Conservation (phyloP, 345 rosid genomes). For the Aurinia saxatilis region DNA sequence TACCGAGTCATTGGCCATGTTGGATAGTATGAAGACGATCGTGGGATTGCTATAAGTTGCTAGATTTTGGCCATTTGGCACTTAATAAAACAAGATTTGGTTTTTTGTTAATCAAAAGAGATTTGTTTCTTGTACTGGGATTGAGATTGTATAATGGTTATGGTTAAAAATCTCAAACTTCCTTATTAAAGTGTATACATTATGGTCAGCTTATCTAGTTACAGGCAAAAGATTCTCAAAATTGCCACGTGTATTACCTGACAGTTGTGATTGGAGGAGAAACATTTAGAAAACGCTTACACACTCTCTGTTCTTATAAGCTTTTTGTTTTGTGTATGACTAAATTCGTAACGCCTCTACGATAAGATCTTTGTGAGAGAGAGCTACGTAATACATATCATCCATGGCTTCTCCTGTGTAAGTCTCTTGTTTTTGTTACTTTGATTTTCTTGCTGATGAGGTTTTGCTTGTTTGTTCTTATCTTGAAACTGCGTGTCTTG, state of each 20-base stretch:
- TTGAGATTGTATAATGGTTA: neutral
- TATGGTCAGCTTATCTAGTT: neutral
- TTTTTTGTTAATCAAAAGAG: neutral
- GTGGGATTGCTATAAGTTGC: neutral
- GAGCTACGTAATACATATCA: neutral
- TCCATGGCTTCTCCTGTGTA: slow-evolving; percentile 15
- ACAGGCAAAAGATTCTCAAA: neutral
- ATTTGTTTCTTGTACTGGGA: neutral
- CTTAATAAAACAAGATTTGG: neutral
- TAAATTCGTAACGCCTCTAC: neutral
- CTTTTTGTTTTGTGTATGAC: neutral
- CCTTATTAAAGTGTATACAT: neutral
- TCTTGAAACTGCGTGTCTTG: neutral
- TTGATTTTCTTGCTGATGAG: neutral
- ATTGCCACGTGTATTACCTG: neutral
- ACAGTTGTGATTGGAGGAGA: neutral
- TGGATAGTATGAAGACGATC: neutral
- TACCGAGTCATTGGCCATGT: neutral
- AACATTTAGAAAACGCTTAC: neutral
- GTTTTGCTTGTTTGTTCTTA: neutral
- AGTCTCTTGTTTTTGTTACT: neutral
- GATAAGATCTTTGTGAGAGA: neutral
- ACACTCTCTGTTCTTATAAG: neutral
- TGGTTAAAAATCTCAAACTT: too few species aligned
- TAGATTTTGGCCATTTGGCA: neutral